Evolutionary conservation across 1,284 basidiomycete genomes (phyloP).

Genomic region (Ceraceosorus bombacis): DNA sequence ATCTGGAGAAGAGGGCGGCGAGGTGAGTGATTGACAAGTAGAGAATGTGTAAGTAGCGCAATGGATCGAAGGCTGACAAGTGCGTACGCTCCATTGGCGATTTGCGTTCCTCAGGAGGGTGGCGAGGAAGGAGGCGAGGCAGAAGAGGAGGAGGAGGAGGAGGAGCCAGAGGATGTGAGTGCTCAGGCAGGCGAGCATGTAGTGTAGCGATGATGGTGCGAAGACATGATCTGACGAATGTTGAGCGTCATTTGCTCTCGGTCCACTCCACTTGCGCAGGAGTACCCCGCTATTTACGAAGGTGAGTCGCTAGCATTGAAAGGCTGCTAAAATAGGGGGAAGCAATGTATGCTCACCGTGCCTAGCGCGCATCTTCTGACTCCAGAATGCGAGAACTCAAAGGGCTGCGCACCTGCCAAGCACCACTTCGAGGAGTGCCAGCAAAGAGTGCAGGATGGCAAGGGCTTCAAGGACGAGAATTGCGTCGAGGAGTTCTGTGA

Average conservation of each 20-base stretch:
- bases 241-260: slow-evolving; percentile 1
- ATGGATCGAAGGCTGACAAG: not conserved
- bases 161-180: slow-evolving; percentile 46
- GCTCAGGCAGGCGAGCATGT: too few species aligned
- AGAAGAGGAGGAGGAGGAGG: slow-evolving; percentile 32
- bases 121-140: slow-evolving; percentile 20
- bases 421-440: slow-evolving; percentile 48
- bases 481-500: slow-evolving; percentile 48
- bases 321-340: too few species aligned
- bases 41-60: slow-evolving; percentile 8
- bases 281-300: slow-evolving; percentile 17
- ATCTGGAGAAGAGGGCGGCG: slow-evolving; percentile 11
- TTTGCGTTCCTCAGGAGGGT: slow-evolving; percentile 1
- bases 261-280: not conserved
- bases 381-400: slow-evolving; percentile 45
- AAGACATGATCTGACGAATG: not conserved
- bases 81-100: slow-evolving; percentile 4
- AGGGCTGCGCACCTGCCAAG: slow-evolving; percentile 38
- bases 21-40: slow-evolving; percentile 14
- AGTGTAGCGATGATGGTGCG: too few species aligned
- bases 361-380: not conserved
- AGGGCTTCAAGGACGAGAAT: slow-evolving; percentile 45
- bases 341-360: not conserved
- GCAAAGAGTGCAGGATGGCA: slow-evolving; percentile 42
- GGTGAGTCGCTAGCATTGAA: slow-evolving; percentile 5